Conservation (phyloP, 345 rosid species). For the Camelina hispida region DNA sequence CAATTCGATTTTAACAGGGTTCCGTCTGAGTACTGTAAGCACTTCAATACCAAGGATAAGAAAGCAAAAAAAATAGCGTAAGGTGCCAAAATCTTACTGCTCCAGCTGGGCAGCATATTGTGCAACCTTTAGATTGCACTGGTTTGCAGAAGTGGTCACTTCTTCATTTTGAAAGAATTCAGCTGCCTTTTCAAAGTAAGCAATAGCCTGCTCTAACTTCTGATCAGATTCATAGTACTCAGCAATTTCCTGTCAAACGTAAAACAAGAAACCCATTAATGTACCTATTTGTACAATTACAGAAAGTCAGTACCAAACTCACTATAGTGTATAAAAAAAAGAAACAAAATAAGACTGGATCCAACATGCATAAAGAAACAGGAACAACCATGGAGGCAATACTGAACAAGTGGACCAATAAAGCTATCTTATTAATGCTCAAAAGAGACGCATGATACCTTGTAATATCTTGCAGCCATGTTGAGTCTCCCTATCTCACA, state of each 20-base stretch:
- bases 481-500: slow-evolving; percentile 96
- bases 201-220: slow-evolving; percentile 65
- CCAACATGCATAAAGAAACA: slow-evolving; percentile 22
- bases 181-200: slow-evolving; percentile 76
- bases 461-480: slow-evolving; percentile 98
- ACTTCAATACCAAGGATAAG: slow-evolving; percentile 18
- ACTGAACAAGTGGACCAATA: background rate
- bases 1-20: background rate
- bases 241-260: slow-evolving; percentile 72
- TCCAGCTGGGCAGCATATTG: slow-evolving; percentile 91
- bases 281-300: background rate
- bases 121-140: slow-evolving; percentile 97
- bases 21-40: slow-evolving; percentile 3
- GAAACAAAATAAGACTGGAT: slow-evolving; percentile 13
- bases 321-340: slow-evolving; percentile 1
- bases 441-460: slow-evolving; percentile 54
- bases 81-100: slow-evolving; percentile 62
- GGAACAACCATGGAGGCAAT: background rate
- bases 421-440: background rate
- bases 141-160: slow-evolving; percentile 91
- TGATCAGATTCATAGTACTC: slow-evolving; percentile 74
- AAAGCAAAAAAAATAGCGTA: background rate
- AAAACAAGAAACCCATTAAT: slow-evolving; percentile 5
- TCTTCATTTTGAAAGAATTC: slow-evolving; percentile 86
- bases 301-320: background rate